Conservation (phyloP, 768 basidiomycete species). For the Russula brevipes region DNA sequence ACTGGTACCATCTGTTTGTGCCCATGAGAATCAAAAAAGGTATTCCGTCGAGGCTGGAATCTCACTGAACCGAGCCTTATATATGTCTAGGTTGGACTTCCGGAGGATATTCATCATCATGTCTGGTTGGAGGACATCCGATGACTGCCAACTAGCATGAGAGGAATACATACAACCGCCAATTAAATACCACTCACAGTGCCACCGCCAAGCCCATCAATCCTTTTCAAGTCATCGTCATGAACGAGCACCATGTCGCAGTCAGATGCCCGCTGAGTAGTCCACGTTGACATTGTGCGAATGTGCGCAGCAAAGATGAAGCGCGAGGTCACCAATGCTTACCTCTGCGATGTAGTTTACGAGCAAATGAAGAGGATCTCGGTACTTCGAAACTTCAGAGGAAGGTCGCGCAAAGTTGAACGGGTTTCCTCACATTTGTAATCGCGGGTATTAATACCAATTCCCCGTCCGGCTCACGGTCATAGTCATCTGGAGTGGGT, state of each 20-base stretch:
- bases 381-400: background rate
- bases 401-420: too few relatives aligned
- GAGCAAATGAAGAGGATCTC: slow-evolving; percentile 3
- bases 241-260: slow-evolving; percentile 7
- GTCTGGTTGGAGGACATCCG: background rate
- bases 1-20: background rate
- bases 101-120: background rate
- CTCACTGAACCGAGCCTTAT: background rate
- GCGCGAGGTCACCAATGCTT: too few relatives aligned
- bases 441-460: background rate
- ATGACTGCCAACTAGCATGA: background rate
- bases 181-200: background rate
- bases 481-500: too few relatives aligned
- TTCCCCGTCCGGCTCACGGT: background rate
- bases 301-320: too few relatives aligned
- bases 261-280: background rate
- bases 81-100: background rate
- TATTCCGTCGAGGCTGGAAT: background rate
- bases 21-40: background rate
- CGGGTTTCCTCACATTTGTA: background rate
- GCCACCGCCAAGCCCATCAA: background rate
- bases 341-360: background rate
- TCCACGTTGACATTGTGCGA: too few relatives aligned
- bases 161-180: background rate
- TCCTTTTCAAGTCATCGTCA: background rate